Conservation (phyloP, 768 basidiomycete genomes). For the Boletus fagicola region DNA sequence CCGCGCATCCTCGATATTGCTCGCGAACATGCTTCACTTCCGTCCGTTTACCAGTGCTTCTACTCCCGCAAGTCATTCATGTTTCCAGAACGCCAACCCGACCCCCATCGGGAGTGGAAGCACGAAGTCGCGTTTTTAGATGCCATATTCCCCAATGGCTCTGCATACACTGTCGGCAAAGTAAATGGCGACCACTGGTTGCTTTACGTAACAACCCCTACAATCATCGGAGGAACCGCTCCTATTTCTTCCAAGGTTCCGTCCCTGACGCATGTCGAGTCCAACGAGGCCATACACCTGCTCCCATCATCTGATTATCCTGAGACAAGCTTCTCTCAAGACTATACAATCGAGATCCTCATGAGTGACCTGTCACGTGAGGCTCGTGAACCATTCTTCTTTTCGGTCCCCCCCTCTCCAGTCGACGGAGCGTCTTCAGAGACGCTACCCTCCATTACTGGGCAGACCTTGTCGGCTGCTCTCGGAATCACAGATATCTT, state of each 20-base stretch:
- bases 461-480: slow-evolving; percentile 53
- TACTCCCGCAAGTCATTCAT: slow-evolving; percentile 99
- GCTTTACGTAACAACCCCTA: slow-evolving; percentile 81
- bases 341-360: slow-evolving; percentile 96
- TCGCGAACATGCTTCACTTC: slow-evolving; percentile 58
- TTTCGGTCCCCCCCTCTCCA: slow-evolving; percentile 40
- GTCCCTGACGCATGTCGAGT: slow-evolving; percentile 14
- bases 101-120: slow-evolving; percentile 92
- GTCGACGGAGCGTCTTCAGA: slow-evolving; percentile 49
- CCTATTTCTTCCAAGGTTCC: slow-evolving; percentile 18
- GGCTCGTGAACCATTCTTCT: slow-evolving; percentile 80
- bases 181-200: slow-evolving; percentile 99
- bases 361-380: slow-evolving; percentile 86
- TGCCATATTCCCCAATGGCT: slow-evolving; percentile 80
- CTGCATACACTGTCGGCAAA: slow-evolving; percentile 95
- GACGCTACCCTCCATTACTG: slow-evolving; percentile 24
- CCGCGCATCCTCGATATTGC: slow-evolving; percentile 96
- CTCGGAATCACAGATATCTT: slow-evolving; percentile 85
- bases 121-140: slow-evolving; percentile 92
- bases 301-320: slow-evolving; percentile 7
- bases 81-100: slow-evolving; percentile 94
- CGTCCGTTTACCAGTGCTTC: slow-evolving; percentile 84
- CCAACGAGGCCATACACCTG: slow-evolving; percentile 12
- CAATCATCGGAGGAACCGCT: slow-evolving; percentile 29
- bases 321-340: slow-evolving; percentile 40